Evolutionary conservation across 2,329 filamentous ascomycete genomes (phyloP).

Genomic region (Ophiocordyceps camponoti-floridani): DNA sequence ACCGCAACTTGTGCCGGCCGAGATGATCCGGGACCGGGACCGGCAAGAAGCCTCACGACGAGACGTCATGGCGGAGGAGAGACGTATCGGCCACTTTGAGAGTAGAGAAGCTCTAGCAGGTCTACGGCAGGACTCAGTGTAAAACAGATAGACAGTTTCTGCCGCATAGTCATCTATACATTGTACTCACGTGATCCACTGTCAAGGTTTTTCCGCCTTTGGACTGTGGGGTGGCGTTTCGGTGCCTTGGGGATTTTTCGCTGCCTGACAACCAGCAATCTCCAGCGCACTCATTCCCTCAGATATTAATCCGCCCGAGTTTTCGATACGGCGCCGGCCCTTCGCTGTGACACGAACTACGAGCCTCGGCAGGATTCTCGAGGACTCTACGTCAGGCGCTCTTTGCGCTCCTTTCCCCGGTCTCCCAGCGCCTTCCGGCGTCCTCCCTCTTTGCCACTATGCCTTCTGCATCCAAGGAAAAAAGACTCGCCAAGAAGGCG

Average conservation of each 20-base stretch:
- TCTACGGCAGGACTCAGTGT: too few relatives aligned
- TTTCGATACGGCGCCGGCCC: neutral
- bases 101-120: too few relatives aligned
- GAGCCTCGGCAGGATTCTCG: neutral
- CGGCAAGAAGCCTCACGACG: neutral
- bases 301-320: neutral
- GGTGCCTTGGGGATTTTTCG: conserved; percentile 5
- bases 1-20: conserved; percentile 5
- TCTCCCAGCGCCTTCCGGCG: too few relatives aligned
- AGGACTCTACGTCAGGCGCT: neutral
- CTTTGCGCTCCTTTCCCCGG: neutral
- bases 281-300: too few relatives aligned
- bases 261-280: conserved; percentile 13
- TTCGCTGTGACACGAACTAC: neutral
- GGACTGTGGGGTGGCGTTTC: neutral
- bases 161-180: neutral
- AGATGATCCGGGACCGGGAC: conserved; percentile 4
- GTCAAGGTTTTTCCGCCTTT: neutral
- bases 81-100: too few relatives aligned
- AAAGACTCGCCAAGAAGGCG: conserved; percentile 54
- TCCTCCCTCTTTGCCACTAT: conserved; percentile 26
- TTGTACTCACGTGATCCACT: neutral
- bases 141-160: neutral
- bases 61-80: too few relatives aligned
- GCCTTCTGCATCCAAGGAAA: conserved; percentile 54